A percentile compares a stretch with the other conserved stretches of the same genome.
phyloP scores from a whole-genome alignment of 2,329 filamentous ascomycete species.

The Arthrobotrys conoides region DNA sequence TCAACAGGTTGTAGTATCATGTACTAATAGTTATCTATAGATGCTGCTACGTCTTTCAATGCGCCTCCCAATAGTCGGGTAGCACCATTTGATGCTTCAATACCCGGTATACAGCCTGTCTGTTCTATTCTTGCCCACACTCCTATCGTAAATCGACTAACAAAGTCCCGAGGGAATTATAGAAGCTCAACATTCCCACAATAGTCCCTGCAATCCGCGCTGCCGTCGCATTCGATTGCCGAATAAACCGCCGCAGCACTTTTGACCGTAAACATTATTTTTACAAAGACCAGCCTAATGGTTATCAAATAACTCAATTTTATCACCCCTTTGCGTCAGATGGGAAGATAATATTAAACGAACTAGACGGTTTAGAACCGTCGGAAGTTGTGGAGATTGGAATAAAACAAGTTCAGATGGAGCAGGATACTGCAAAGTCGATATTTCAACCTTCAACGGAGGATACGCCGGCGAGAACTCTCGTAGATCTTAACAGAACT shows the following conservation, averaged over 20 bases:
- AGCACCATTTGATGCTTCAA: conserved; percentile 87
- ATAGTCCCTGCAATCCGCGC: conserved; percentile 91
- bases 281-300: conserved; percentile 96
- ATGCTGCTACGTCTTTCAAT: conserved; percentile 75
- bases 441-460: conserved; percentile 76
- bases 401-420: conserved; percentile 95
- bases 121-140: conserved; percentile 56
- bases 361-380: conserved; percentile 72
- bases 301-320: conserved; percentile 98
- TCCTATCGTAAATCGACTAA: conserved; percentile 76
- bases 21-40: conserved; percentile 28
- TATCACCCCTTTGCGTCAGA: conserved; percentile 77
- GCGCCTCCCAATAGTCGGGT: conserved; percentile 87
- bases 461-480: conserved; percentile 69
- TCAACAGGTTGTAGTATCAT: not conserved
- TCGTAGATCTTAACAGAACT: conserved; percentile 94
- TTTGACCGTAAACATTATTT: conserved; percentile 99
- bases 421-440: conserved; percentile 74
- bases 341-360: conserved; percentile 50
- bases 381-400: conserved; percentile 77
- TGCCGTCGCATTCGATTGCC: conserved; percentile 85
- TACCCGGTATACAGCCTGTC: conserved; percentile 88
- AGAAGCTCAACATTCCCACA: conserved; percentile 82
- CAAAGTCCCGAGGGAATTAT: conserved; percentile 70
- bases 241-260: conserved; percentile 80